Evolutionary conservation across 2,329 filamentous ascomycete genomes (phyloP).

Genomic region (Epichloe sibirici): DNA sequence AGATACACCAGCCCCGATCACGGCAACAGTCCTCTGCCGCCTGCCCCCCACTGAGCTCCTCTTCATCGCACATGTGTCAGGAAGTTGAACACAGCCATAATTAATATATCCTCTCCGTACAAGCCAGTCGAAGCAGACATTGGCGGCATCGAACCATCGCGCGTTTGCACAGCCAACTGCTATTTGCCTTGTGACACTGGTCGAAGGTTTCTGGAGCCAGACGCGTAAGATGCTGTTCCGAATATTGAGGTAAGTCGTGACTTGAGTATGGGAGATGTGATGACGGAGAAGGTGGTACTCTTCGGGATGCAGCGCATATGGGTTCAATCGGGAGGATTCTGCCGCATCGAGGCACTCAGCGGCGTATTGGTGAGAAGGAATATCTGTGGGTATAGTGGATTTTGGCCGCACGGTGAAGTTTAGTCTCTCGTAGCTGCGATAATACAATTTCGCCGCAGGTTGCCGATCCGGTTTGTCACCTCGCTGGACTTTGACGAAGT

Average conservation of each 20-base stretch:
- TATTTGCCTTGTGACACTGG: constrained; percentile 70
- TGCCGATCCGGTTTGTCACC: constrained; percentile 8
- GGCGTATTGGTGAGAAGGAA: constrained; percentile 70
- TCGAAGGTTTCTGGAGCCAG: constrained; percentile 78
- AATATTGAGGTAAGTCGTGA: constrained; percentile 92
- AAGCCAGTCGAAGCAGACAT: constrained; percentile 86
- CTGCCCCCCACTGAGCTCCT: constrained; percentile 23
- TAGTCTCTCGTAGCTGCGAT: constrained; percentile 21
- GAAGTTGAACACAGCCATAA: constrained; percentile 73
- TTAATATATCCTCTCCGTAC: constrained; percentile 89
- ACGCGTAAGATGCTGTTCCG: constrained; percentile 85
- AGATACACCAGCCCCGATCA: constrained; percentile 90
- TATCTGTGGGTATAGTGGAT: constrained; percentile 68
- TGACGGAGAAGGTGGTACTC: constrained; percentile 73
- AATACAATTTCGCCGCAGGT: constrained; percentile 15
- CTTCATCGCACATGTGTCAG: constrained; percentile 28
- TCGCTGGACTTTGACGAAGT: constrained; percentile 14
- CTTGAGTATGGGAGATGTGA: constrained; percentile 76
- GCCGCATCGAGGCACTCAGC: constrained; percentile 82
- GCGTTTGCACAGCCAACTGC: constrained; percentile 82
- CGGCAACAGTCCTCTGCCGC: constrained; percentile 61
- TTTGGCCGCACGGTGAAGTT: constrained; percentile 55
- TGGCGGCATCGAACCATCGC: constrained; percentile 81
- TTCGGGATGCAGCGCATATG: constrained; percentile 73
- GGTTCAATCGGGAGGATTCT: constrained; percentile 78